A percentile compares a stretch with the other conserved stretches of the same genome.
Conservation (phyloP, 2,329 filamentous ascomycete species). For the Hypomyces rosellus region DNA sequence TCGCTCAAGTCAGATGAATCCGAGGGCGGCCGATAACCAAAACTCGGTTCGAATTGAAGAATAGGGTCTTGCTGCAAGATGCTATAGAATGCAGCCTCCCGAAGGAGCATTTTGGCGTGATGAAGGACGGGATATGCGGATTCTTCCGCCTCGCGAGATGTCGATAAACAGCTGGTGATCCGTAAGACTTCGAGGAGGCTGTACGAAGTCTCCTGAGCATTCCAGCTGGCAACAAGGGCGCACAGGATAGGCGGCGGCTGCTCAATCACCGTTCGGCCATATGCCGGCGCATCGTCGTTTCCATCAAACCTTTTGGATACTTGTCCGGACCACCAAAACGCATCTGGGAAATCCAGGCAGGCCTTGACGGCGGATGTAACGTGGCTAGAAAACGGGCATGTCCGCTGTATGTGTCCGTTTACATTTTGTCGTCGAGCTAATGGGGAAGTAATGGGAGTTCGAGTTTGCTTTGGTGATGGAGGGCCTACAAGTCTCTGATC, state of each 20-base stretch:
- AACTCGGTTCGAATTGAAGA: conserved; percentile 28
- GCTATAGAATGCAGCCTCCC: conserved; percentile 50
- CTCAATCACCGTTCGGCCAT: conserved; percentile 28
- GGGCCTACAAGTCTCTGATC: conserved; percentile 27
- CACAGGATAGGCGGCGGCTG: conserved; percentile 43
- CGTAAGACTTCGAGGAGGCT: conserved; percentile 48
- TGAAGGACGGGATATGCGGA: conserved; percentile 44
- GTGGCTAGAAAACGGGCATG: conserved; percentile 36
- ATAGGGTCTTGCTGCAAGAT: conserved; percentile 42
- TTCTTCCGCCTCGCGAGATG: conserved; percentile 42
- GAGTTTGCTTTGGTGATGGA: conserved; percentile 41
- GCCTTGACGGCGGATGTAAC: conserved; percentile 36
- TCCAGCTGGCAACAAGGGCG: conserved; percentile 47
- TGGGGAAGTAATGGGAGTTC: conserved; percentile 46
- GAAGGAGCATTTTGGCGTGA: conserved; percentile 48
- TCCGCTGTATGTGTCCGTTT: conserved; percentile 45
- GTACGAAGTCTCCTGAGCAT: conserved; percentile 41
- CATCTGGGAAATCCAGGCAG: conserved; percentile 48
- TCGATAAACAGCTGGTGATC: conserved; percentile 43
- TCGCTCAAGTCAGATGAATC: conserved; percentile 43
- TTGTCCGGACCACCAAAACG: conserved; percentile 53
- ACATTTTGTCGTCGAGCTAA: conserved; percentile 42
- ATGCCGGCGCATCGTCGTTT: conserved; percentile 12
- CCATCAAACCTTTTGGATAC: conserved; percentile 27
- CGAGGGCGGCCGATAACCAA: conserved; percentile 17